Percentiles rank a stretch among this genome's conserved stretches.
Evolutionary conservation across 495 filamentous ascomycete genomes (phyloP).

Genomic region (Eremomyces bilateralis): DNA sequence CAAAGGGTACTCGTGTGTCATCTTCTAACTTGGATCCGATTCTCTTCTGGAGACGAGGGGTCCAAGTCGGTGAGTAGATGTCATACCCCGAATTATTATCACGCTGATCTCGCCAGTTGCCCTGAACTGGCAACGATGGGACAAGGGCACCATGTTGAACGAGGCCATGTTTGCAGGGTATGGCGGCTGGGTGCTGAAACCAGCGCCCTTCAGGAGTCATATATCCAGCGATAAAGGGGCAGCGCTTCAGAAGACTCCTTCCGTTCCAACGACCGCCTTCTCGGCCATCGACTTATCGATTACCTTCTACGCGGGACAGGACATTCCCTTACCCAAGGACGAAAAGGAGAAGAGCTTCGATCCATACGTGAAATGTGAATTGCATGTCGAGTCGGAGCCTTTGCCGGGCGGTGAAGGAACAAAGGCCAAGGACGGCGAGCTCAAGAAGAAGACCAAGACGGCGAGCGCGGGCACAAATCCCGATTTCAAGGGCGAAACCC

Average conservation of each 20-base stretch:
- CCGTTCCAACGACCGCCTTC: no score
- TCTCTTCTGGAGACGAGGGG: conserved; percentile 69
- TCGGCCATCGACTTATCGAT: conserved; percentile 33
- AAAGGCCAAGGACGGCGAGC: conserved; percentile 29
- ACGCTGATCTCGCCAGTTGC: conserved; percentile 32
- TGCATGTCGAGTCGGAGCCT: conserved; percentile 45
- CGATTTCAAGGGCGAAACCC: conserved; percentile 43
- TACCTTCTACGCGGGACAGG: conserved; percentile 32
- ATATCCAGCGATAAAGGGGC: no score
- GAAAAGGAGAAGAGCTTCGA: conserved; percentile 38
- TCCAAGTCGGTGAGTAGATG: conserved; percentile 36
- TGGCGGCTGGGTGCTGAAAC: conserved; percentile 70
- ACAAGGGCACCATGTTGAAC: conserved; percentile 90
- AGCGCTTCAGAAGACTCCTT: conserved; percentile 20
- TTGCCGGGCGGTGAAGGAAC: conserved; percentile 24
- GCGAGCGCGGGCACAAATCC: conserved; percentile 34
- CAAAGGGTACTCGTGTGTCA: conserved; percentile 55
- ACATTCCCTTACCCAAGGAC: conserved; percentile 29
- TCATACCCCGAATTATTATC: not conserved
- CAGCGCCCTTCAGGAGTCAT: conserved; percentile 41
- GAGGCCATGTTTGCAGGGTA: conserved; percentile 75
- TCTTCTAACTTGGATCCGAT: conserved; percentile 74
- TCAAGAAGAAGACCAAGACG: conserved; percentile 46
- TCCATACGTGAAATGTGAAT: conserved; percentile 60
- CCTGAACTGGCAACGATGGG: conserved; percentile 82